Percentiles rank a stretch among this genome's conserved stretches.
These are phyloP conservation scores for Erodium moschatum DNA, from an alignment of 441 rosid species.

Conservation along the genomic window DNA sequence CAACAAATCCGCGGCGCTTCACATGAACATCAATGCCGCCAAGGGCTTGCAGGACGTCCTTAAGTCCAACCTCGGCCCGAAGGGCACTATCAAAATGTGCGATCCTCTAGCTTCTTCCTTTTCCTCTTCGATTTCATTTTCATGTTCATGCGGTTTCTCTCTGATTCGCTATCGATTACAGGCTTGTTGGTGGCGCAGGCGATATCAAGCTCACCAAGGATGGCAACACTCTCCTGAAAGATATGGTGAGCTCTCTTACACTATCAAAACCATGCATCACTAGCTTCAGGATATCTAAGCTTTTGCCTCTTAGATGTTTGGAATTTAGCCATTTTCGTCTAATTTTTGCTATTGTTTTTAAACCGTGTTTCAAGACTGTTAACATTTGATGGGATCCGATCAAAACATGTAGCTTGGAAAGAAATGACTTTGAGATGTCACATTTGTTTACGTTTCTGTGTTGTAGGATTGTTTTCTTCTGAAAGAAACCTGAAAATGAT, in stretches of 20 bases:
- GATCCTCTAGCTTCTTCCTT: background rate
- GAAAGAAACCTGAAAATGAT: background rate
- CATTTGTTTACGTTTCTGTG: background rate
- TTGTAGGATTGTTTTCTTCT: background rate
- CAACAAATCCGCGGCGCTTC: slow-evolving; percentile 96
- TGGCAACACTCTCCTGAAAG: slow-evolving; percentile 85
- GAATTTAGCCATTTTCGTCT: too few relatives aligned
- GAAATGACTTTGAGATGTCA: background rate
- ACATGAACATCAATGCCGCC: slow-evolving; percentile 96
- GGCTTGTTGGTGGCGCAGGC: slow-evolving; percentile 98
- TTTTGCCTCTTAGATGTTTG: background rate
- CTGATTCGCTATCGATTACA: slow-evolving; percentile 19
- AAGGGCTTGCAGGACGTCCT: slow-evolving; percentile 91
- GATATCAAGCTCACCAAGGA: slow-evolving; percentile 95
- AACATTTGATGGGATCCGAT: background rate
- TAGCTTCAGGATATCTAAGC: slow-evolving; percentile 1
- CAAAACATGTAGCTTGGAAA: background rate
- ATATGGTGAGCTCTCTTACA: slow-evolving; percentile 47
- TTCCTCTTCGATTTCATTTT: background rate
- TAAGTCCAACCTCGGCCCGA: slow-evolving; percentile 88
- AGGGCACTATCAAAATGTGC: slow-evolving; percentile 93
- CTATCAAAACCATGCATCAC: slow-evolving; percentile 21
- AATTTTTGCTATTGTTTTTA: background rate
- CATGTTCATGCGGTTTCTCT: background rate
- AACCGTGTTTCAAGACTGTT: background rate